Evolutionary conservation across 257 asterid species (phyloP).

Genomic region (Ocimum tenuiflorum): DNA sequence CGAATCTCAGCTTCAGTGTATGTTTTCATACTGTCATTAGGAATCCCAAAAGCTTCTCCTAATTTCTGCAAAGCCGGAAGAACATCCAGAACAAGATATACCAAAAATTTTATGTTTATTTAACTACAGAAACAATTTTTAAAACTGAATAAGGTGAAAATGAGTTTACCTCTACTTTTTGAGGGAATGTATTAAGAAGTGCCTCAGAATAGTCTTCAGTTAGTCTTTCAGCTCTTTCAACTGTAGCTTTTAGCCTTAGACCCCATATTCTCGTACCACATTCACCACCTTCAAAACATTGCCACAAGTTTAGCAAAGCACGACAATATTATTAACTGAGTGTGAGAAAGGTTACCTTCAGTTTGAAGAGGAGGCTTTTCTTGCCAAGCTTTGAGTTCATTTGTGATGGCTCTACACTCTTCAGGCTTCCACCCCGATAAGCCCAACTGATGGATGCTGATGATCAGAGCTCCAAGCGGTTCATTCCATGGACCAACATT

Average conservation of each 20-base stretch:
- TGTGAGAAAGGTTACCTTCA: constrained; percentile 47
- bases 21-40: constrained; percentile 74
- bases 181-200: constrained; percentile 72
- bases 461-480: constrained; percentile 50
- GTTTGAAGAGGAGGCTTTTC: constrained; percentile 51
- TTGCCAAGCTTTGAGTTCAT: constrained; percentile 68
- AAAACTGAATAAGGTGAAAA: background rate
- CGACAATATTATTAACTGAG: constrained; percentile 1
- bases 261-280: constrained; percentile 79
- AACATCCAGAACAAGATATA: background rate
- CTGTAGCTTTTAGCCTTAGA: constrained; percentile 79
- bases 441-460: constrained; percentile 64
- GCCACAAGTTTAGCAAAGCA: background rate
- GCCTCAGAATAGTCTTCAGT: constrained; percentile 89
- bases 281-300: constrained; percentile 48
- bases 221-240: constrained; percentile 78
- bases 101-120: too few relatives aligned
- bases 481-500: constrained; percentile 52
- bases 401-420: constrained; percentile 63
- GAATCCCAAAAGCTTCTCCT: constrained; percentile 84
- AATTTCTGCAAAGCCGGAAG: constrained; percentile 46
- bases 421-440: constrained; percentile 76
- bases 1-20: constrained; percentile 92
- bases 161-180: constrained; percentile 63
- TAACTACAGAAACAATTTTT: too few relatives aligned